Evolutionary conservation across 371 early-diverging fungal species (phyloP), one percentile per base, ranked within the genome.

Genomic region (Apophysomyces trapeziformis): DNA sequence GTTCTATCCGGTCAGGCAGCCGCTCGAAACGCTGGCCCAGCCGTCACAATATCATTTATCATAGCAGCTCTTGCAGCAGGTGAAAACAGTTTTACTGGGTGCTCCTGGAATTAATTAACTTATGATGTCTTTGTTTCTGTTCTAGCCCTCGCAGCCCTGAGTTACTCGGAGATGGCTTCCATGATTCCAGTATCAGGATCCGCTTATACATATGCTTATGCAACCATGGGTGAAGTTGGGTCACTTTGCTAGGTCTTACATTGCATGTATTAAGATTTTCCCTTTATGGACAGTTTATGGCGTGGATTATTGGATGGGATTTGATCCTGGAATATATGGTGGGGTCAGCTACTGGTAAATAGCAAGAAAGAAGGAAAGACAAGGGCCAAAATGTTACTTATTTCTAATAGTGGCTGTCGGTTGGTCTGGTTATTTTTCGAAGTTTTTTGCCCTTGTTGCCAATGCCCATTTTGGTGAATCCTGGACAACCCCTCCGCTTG

Each of bases 231-330:
- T 32, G 94, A 94, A 68, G 77, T 77, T 26, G 32, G 32, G 32
- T 26, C 32, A 2, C 32, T 26, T 26, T 26, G 32, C 32, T 26
- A 26, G 32, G 3, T 26, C 32, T 26, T 26, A 26, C 32, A 26
- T 26, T 2, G 32, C 32, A 26, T 26, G 32, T 2, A 26, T 26
- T 26, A 26, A 26, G 3, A 2, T 2, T 26, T 26, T 26, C 32
- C 3, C 32, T 26, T 26, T 26, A 26, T 26, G 32, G 32, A 26
- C 32, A 77, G 79, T 77, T 92, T 45, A 72, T 91, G 16, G 93
- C 87, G 2, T 94, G 93, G 93, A 88, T 88, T 36, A 87, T 94
- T 64, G 93, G 93, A 21, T 94, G 95, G 95, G 88, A 93, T 74
- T 74, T 93, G 38, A 88, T 91, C n/a, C 78, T 94, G 37, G 95